Evolutionary conservation across 176 grass and related monocot species (phyloP).

Genomic region (Bromus sterilis): DNA sequence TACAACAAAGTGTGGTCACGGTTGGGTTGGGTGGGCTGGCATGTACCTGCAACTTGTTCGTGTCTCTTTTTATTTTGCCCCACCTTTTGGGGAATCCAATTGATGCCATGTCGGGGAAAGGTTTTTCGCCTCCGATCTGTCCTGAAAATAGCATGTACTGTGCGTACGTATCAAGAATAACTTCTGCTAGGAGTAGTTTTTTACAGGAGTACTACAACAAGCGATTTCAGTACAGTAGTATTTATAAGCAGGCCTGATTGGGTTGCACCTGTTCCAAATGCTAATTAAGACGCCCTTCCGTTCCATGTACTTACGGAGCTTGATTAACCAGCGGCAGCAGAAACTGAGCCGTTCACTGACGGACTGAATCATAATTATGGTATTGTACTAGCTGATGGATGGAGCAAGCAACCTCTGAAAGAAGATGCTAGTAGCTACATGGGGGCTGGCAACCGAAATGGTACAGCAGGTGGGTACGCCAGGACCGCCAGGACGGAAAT

Average conservation of each 20-base stretch:
- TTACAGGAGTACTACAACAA: background rate
- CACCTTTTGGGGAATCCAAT: conserved; percentile 29
- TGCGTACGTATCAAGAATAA: background rate
- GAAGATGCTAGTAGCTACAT: background rate
- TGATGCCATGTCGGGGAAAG: conserved; percentile 21
- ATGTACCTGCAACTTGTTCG: conserved; percentile 20
- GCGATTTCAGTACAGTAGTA: background rate
- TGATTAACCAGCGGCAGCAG: too few relatives aligned
- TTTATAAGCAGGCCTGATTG: background rate
- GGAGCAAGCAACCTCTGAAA: background rate
- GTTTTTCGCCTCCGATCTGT: background rate
- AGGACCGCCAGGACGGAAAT: background rate
- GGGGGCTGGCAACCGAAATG: background rate
- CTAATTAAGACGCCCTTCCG: too few relatives aligned
- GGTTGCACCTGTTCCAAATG: background rate
- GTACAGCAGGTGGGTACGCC: background rate
- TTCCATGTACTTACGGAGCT: too few relatives aligned
- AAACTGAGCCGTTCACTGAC: background rate
- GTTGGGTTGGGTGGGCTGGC: conserved; percentile 15
- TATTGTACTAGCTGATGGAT: background rate
- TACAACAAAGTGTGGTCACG: conserved; percentile 35
- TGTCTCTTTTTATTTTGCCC: conserved; percentile 24
- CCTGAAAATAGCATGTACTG: background rate
- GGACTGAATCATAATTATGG: too few relatives aligned
- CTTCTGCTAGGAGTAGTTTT: too few relatives aligned